Evolutionary conservation across 2,329 filamentous ascomycete genomes (phyloP).

Genomic region (Monosporascus sp.): DNA sequence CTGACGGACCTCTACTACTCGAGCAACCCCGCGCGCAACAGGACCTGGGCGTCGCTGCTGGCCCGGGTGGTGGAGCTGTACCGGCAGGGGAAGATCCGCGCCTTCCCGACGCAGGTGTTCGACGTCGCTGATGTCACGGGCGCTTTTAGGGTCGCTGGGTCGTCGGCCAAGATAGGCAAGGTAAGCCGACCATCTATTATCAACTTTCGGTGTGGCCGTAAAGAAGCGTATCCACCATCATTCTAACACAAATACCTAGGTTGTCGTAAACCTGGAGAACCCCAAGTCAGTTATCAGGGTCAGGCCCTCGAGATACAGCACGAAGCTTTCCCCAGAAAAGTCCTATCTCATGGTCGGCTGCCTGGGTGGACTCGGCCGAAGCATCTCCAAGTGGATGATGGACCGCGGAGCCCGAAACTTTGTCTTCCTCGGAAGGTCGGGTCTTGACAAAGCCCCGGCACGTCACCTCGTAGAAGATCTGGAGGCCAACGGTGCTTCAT

Average conservation of each 20-base stretch:
- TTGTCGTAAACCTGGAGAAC: too few relatives aligned
- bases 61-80: neutral
- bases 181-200: too few relatives aligned
- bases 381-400: neutral
- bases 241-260: too few relatives aligned
- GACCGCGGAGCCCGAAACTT: neutral
- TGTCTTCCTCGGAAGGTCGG: conserved; percentile 1
- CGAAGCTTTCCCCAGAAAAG: neutral
- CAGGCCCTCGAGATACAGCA: neutral
- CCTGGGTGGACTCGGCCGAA: conserved; percentile 2
- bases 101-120: neutral
- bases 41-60: neutral
- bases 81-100: neutral
- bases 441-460: neutral
- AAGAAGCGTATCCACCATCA: too few relatives aligned
- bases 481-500: conserved; percentile 16
- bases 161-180: too few relatives aligned
- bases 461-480: neutral
- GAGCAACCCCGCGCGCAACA: neutral
- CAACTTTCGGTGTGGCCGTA: too few relatives aligned
- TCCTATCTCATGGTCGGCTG: conserved; percentile 7
- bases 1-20: conserved; percentile 13
- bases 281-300: neutral
- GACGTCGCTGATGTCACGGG: neutral
- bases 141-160: too few relatives aligned